Base-by-base conservation (phyloP, 768 basidiomycete species). In the Mycena epipterygia region DNA sequence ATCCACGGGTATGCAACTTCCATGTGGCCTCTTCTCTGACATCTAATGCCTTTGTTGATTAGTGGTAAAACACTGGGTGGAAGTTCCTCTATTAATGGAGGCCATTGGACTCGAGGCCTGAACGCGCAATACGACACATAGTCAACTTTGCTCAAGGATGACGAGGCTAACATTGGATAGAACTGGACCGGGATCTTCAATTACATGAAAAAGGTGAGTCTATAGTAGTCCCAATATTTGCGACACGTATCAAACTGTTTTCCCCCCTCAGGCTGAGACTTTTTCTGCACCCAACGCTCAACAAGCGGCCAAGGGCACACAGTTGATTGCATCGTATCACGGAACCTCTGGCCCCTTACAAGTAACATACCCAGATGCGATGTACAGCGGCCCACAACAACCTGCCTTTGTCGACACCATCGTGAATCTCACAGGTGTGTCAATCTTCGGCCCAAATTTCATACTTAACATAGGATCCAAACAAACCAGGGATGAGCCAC, bases 301-400 rank as follows among this genome's bases (percentile, higher is more conserved):
- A 58, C 86, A 88, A 75, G 78, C 78, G 0, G 81, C 83, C 5
- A 87, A 85, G 73, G 87, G 87, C 1, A 85, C 86, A 5, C 84
- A 87, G 63, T 86, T 76, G 11, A 81, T 87, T 64, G 76, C 79
- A 2, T 79, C 80, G 8, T 89, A 87, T 71, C 89, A 90, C 73
- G 89, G 89, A 8, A 84, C 80, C 25, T 62, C 78, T 1, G 89
- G 89, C 0, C 89, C 89, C 2, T 84, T 90, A 1, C 87, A 88
- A 70, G 87, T 88, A 32, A 86, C 86, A 1, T 86, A 83, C 73
- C 87, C 85, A 17, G 85, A 84, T 75, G 76, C 71, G 7, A 90
- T 90, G 86, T 89, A 87, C 70, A 87, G 88, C 17, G 89, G 88
- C 3, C 87, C 88, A 6, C 86, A 89, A 52, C 88, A 89, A 68